These are phyloP conservation scores for Aegilops sharonensis DNA, from an alignment of 176 grass and related monocot species.

Conservation along the genomic window DNA sequence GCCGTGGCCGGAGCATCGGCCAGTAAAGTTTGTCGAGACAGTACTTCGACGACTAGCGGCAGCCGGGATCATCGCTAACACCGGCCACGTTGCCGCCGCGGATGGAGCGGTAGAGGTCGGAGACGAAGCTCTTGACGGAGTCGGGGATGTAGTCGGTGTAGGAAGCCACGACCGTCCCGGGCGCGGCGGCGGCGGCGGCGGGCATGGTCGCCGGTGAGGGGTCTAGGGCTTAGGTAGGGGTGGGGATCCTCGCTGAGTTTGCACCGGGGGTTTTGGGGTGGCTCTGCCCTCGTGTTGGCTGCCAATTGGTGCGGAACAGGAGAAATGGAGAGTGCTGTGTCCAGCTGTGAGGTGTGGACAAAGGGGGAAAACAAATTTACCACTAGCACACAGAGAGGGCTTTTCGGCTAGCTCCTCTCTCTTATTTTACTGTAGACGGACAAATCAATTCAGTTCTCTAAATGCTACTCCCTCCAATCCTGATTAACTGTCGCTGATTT, in stretches of 20 bases:
- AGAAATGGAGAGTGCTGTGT: neutral
- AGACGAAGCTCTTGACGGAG: constrained; percentile 87
- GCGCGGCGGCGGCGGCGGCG: constrained; percentile 35
- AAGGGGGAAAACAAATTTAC: too few relatives aligned
- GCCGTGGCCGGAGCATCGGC: too few relatives aligned
- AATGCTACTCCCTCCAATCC: too few relatives aligned
- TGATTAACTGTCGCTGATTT: too few relatives aligned
- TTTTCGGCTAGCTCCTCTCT: too few relatives aligned
- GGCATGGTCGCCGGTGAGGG: constrained; percentile 14
- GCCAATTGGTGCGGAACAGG: neutral
- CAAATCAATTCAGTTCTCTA: too few relatives aligned
- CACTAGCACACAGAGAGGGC: too few relatives aligned
- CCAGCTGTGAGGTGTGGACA: too few relatives aligned
- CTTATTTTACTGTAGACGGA: too few relatives aligned
- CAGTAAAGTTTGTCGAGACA: too few relatives aligned
- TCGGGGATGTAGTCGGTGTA: constrained; percentile 83
- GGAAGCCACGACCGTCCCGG: constrained; percentile 29
- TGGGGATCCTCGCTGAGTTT: neutral
- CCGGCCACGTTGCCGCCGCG: constrained; percentile 89
- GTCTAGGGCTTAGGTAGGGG: constrained; percentile 16
- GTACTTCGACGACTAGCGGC: too few relatives aligned
- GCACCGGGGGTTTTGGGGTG: neutral
- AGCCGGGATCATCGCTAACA: too few relatives aligned
- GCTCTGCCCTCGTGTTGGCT: neutral
- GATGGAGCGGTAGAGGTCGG: constrained; percentile 86